Evolutionary conservation across 2,329 filamentous ascomycete genomes (phyloP).

Genomic region (Aspergillus fumigatiaffinis): DNA sequence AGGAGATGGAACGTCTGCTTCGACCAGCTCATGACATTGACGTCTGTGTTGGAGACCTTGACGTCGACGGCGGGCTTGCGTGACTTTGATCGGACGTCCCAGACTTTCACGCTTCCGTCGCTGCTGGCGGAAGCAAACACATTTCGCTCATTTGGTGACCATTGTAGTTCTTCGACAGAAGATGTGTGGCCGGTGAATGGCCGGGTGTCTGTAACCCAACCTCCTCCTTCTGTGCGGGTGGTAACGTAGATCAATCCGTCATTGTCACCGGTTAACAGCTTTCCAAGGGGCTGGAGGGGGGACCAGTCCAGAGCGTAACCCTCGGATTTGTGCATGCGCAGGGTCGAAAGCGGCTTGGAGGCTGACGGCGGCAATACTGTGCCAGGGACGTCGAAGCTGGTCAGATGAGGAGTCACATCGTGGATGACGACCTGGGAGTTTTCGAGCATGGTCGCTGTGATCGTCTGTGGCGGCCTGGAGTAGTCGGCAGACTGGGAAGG

Average conservation of each 20-base stretch:
- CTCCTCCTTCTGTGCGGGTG: slow-evolving; percentile 78
- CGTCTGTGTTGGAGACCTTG: slow-evolving; percentile 76
- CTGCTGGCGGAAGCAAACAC: slow-evolving; percentile 93
- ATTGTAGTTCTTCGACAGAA: slow-evolving; percentile 92
- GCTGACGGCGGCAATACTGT: slow-evolving; percentile 74
- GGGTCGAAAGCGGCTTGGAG: slow-evolving; percentile 81
- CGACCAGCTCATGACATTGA: slow-evolving; percentile 97
- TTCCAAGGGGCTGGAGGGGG: slow-evolving; percentile 71
- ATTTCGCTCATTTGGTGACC: slow-evolving; percentile 88
- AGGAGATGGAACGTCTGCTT: slow-evolving; percentile 82
- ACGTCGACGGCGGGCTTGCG: slow-evolving; percentile 84
- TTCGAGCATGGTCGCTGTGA: slow-evolving; percentile 91
- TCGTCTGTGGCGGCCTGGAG: slow-evolving; percentile 69
- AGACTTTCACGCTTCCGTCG: slow-evolving; percentile 92
- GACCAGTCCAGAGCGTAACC: slow-evolving; percentile 99
- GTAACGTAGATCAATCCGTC: slow-evolving; percentile 86
- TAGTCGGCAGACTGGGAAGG: slow-evolving; percentile 61
- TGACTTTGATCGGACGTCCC: slow-evolving; percentile 90
- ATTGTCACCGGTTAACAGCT: slow-evolving; percentile 88
- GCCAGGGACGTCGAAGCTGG: slow-evolving; percentile 85
- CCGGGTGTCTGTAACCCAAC: slow-evolving; percentile 81
- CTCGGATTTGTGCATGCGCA: slow-evolving; percentile 87
- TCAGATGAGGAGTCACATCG: slow-evolving; percentile 85
- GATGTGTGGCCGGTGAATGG: slow-evolving; percentile 79
- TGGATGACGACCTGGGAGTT: slow-evolving; percentile 85